Evolutionary conservation across 2,329 filamentous ascomycete genomes (phyloP), one percentile per base, ranked within the genome.

Genomic region (Cercospora sp.): DNA sequence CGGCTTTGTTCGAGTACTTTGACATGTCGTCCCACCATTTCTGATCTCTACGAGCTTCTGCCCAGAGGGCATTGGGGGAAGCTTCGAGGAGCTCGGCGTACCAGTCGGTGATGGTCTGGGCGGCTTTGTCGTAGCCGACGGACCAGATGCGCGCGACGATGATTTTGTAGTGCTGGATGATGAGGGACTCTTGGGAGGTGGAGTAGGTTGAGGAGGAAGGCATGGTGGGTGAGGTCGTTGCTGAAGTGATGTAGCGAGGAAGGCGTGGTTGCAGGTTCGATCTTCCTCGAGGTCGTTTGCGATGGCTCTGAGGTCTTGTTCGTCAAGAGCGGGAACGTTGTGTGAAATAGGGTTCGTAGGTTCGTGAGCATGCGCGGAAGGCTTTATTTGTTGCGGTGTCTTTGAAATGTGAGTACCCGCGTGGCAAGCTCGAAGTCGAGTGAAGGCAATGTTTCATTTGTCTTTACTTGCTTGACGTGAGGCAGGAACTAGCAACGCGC

Each of bases 171-270:
- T 65, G 23, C 2, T 58, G n/a, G 60, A 63, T 23, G n/a, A 71
- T 55, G 7, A 57, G 53, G 8, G 42, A 6, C 45, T 71, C 69
- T 55, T 69, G 61, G 12, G 16, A 59, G 12, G 69, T 71, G 20
- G 31, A 18, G 65, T n/a, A 51, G 5, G 60, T 65, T 28, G 67
- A 67, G 12, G 69, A 70, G 33, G 69, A 70, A 36, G 69, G 64
- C 69, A 70, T 70, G 65, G 23, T 53, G 26, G 12, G 36, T 60
- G 55, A 13, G 20, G 7, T 28, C 1, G 36, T 31, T 23, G 55
- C 39, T 51, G 36, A 8, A 28, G 45, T n/a, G 0, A 10, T 48
- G 33, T 28, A 12, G 36, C 3, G 18, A 48, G n/a, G 60, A 45
- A 48, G 39, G 16, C 26, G 55, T 28, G 31, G 30, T 0, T 23